Evolutionary conservation across 225 moss, liverwort and hornwort genomes (phyloP).

Genomic region (Sphagnum tenellum): DNA sequence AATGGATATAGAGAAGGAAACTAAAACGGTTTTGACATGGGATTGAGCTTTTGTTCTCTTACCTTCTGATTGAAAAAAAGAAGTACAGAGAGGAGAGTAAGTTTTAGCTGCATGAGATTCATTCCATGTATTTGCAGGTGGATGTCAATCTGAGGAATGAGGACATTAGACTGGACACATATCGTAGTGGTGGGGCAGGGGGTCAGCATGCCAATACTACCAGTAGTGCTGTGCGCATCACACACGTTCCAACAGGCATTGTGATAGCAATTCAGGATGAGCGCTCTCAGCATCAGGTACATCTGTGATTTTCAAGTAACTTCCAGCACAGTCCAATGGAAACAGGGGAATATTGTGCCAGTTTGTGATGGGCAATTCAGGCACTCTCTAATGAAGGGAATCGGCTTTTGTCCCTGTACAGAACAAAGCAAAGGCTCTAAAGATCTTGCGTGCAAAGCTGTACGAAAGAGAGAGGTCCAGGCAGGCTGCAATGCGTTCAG

Average conservation of each 20-base stretch:
- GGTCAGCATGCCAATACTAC: slow-evolving; percentile 98
- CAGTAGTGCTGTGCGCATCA: slow-evolving; percentile 89
- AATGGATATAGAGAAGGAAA: too few species aligned
- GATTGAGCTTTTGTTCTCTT: too few species aligned
- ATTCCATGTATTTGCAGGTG: slow-evolving; percentile 30
- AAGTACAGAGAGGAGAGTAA: too few species aligned
- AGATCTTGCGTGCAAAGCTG: slow-evolving; percentile 72
- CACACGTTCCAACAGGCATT: slow-evolving; percentile 84
- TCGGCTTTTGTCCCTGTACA: slow-evolving; percentile 11
- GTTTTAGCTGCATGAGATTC: neutral
- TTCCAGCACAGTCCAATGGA: too few species aligned
- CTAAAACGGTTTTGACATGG: too few species aligned
- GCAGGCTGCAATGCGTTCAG: slow-evolving; percentile 58
- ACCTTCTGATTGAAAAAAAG: too few species aligned
- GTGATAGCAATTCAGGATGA: slow-evolving; percentile 98
- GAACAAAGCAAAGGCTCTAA: slow-evolving; percentile 88
- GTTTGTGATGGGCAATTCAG: too few species aligned
- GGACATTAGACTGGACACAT: slow-evolving; percentile 83
- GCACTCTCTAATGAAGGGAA: too few species aligned
- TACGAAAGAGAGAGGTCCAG: slow-evolving; percentile 82
- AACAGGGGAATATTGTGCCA: too few species aligned
- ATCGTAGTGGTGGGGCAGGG: slow-evolving; percentile 83
- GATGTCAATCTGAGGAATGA: slow-evolving; percentile 84
- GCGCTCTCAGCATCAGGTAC: slow-evolving; percentile 92
- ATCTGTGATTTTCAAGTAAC: neutral